These are phyloP conservation scores for Mycena amicta DNA, from an alignment of 768 basidiomycete species.

Conservation along the genomic window DNA sequence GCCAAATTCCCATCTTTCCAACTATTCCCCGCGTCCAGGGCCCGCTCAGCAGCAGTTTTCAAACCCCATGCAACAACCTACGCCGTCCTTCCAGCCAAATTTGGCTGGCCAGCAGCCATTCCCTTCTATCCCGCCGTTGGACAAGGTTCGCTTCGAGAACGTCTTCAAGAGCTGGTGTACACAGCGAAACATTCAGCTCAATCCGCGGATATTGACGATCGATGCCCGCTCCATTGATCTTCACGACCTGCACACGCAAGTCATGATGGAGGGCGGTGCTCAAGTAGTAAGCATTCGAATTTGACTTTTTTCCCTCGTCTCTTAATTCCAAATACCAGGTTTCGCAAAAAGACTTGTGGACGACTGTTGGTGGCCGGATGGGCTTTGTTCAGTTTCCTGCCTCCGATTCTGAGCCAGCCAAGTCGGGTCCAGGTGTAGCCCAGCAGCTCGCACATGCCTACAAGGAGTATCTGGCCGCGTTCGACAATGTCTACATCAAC, in stretches of 20 bases:
- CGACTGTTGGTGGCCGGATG: slow-evolving; percentile 66
- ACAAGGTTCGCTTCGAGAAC: slow-evolving; percentile 54
- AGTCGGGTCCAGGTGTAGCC: slow-evolving; percentile 63
- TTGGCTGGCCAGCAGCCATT: slow-evolving; percentile 15
- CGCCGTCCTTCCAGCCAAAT: slow-evolving; percentile 30
- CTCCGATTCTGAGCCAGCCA: slow-evolving; percentile 59
- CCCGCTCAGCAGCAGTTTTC: slow-evolving; percentile 39
- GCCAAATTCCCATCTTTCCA: slow-evolving; percentile 33
- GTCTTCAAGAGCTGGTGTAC: slow-evolving; percentile 52
- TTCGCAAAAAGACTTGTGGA: slow-evolving; percentile 58
- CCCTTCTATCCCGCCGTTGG: slow-evolving; percentile 40
- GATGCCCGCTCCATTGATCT: slow-evolving; percentile 64
- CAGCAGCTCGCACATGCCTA: slow-evolving; percentile 63
- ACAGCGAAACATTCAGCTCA: slow-evolving; percentile 42
- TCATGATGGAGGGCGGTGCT: slow-evolving; percentile 60
- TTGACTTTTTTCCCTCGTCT: not conserved
- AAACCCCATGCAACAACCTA: slow-evolving; percentile 38
- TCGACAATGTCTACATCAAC: slow-evolving; percentile 57
- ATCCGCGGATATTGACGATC: slow-evolving; percentile 44
- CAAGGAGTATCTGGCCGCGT: slow-evolving; percentile 54
- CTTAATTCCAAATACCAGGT: slow-evolving; percentile 42
- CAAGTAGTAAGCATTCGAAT: slow-evolving; percentile 39
- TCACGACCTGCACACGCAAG: slow-evolving; percentile 56
- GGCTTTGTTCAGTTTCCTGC: slow-evolving; percentile 68
- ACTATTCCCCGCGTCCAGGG: slow-evolving; percentile 38